Base-by-base conservation (phyloP, 1,139 yeast species). In the Yamadazyma pseudoaaseri region DNA sequence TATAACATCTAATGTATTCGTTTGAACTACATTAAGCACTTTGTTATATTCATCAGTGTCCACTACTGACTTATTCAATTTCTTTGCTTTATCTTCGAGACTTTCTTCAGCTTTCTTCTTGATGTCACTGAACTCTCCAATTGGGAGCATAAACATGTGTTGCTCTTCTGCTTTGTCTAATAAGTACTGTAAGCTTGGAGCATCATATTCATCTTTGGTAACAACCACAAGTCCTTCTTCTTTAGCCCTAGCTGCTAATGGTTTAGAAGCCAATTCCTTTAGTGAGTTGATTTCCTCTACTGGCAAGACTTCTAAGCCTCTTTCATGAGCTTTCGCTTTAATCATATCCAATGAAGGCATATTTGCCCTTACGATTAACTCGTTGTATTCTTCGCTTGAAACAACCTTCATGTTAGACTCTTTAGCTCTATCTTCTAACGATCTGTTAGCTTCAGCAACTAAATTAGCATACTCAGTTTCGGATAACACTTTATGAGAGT, bases 341-440 rank as follows among this genome's bases (percentile, higher is more conserved):
- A 69, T 52, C 17, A 47, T 47, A 6, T 60, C 66, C 23, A 66
- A 45, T 4, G 69, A 52, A 2, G 73, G 73, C 44, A 63, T 62
- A 34, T 62, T 62, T 5, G 68, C 69, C 29, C 48, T 52, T 9
- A 64, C 37, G 16, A 65, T 47, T 38, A 68, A 49, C 10, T 54
- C 55, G 32, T 65, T 65, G 36, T 63, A 63, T 23, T 61, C 68
- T 7, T 45, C 40, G 16, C 26, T 34, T 16, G 34, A 37, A 3
- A 64, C 31, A 6, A 62, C 30, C 39, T 51, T 55, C 43, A 48
- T 47, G 15, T 52, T 51, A 1, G 54, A 44, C n/a, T 52, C 58
- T 30, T 47, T 45, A 6, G 60, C 48, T 31, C 39, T 53, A 3
- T 47, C 56, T 27, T 57, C 58, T 22, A 59, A 42, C 2, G 62